These are phyloP conservation scores for Talaromyces sp. DNA, from an alignment of 2,329 filamentous ascomycete genomes.

Conservation along the genomic window DNA sequence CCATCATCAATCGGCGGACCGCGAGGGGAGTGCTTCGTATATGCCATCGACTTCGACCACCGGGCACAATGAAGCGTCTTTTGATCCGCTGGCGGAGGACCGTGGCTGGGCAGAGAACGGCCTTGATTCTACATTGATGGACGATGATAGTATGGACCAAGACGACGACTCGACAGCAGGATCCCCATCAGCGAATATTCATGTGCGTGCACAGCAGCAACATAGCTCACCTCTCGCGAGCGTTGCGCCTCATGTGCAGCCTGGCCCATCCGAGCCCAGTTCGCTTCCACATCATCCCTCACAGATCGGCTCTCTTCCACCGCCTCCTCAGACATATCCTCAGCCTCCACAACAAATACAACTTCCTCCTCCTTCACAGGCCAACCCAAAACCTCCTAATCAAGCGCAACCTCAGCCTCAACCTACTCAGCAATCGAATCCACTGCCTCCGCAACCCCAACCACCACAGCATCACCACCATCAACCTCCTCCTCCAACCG, in stretches of 20 bases:
- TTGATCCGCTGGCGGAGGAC: conserved; percentile 16
- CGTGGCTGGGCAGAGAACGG: conserved; percentile 28
- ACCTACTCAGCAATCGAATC: neutral
- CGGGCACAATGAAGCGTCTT: conserved; percentile 19
- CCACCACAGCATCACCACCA: conserved; percentile 15
- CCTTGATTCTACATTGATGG: conserved; percentile 22
- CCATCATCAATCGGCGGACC: conserved; percentile 2
- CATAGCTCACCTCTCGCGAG: conserved; percentile 2
- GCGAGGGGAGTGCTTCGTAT: conserved; percentile 1
- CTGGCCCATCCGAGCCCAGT: conserved; percentile 18
- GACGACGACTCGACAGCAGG: conserved; percentile 17
- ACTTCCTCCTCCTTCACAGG: conserved; percentile 8
- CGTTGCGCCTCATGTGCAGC: conserved; percentile 16
- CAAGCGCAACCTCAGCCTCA: conserved; percentile 2
- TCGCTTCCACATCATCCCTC: conserved; percentile 16
- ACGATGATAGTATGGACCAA: conserved; percentile 18
- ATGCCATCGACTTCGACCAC: neutral
- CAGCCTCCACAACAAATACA: conserved; percentile 9
- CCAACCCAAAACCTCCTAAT: conserved; percentile 3
- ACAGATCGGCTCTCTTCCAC: conserved; percentile 19
- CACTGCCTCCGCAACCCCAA: conserved; percentile 15
- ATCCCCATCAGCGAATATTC: conserved; percentile 10
- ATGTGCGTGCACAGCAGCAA: conserved; percentile 6
- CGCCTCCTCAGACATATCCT: conserved; percentile 17
- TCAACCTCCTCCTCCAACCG: conserved; percentile 17